Evolutionary conservation across 768 basidiomycete species (phyloP).

Genomic region (Pleurotus tuber-regium): DNA sequence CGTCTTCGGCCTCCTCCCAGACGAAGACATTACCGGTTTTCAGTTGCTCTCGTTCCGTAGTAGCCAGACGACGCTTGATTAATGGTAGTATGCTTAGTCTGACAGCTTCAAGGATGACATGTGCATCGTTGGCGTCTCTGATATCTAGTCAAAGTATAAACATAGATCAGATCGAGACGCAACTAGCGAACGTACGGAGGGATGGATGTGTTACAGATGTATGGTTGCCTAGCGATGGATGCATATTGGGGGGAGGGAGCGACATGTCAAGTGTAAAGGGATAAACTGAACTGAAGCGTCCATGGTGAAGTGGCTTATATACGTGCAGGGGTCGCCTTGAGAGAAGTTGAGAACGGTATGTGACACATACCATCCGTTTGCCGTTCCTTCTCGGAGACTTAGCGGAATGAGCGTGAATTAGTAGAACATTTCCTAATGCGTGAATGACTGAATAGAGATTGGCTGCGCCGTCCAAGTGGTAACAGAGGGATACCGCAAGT

Average conservation of each 20-base stretch:
- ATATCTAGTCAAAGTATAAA: conserved; percentile 47
- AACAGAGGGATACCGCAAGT: conserved; percentile 4
- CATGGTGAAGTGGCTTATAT: conserved; percentile 6
- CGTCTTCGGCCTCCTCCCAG: conserved; percentile 65
- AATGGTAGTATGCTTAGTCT: conserved; percentile 53
- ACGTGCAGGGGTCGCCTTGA: conserved; percentile 1
- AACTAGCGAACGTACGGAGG: conserved; percentile 17
- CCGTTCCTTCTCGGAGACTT: conserved; percentile 11
- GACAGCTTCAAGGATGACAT: conserved; percentile 58
- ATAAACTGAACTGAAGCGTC: background rate
- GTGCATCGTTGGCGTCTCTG: conserved; percentile 57
- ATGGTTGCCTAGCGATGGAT: background rate
- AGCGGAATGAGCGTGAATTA: conserved; percentile 4
- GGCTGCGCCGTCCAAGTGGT: conserved; percentile 1
- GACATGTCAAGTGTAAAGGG: background rate
- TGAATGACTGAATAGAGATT: background rate
- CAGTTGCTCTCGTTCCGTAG: conserved; percentile 51
- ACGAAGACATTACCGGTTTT: conserved; percentile 59
- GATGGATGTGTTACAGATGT: conserved; percentile 20
- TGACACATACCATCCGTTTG: conserved; percentile 2
- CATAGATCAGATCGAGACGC: background rate
- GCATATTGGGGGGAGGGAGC: background rate
- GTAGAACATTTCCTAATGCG: conserved; percentile 1
- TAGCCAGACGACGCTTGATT: conserved; percentile 48
- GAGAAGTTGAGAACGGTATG: conserved; percentile 2